Evolutionary conservation across 164 flowering plant species (phyloP).

Genomic region (Pachysandra terminalis): DNA sequence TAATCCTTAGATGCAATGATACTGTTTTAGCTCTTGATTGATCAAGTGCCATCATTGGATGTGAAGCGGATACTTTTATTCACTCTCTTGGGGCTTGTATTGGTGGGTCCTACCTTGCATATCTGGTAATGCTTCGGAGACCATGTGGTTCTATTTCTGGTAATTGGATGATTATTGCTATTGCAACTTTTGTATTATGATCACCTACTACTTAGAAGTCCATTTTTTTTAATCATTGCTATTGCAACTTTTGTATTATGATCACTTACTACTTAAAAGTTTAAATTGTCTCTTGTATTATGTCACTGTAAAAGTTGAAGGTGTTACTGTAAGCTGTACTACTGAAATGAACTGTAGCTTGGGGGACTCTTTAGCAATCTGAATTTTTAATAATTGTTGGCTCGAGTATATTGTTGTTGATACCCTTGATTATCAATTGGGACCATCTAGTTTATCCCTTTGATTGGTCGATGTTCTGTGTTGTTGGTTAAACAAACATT

Average conservation of each 20-base stretch:
- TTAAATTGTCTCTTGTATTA: not conserved
- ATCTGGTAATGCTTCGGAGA: slow-evolving; percentile 60
- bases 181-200: not conserved
- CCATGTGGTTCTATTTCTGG: not conserved
- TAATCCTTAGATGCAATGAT: not conserved
- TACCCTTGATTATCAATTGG: no score
- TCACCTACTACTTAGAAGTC: not conserved
- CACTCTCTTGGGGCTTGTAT: slow-evolving; percentile 67
- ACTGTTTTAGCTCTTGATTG: slow-evolving; percentile 57
- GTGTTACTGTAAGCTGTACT: no score
- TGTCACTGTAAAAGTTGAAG: no score
- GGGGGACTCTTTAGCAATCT: no score
- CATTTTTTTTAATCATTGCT: not conserved
- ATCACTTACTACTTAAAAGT: not conserved
- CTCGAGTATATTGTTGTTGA: no score
- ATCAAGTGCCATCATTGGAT: slow-evolving; percentile 61
- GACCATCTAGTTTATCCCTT: no score
- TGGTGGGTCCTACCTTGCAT: slow-evolving; percentile 95
- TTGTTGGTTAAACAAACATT: no score
- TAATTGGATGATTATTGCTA: not conserved
- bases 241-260: not conserved
- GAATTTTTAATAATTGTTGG: no score
- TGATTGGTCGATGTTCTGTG: no score
- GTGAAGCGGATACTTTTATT: slow-evolving; percentile 69
- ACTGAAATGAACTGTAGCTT: no score